Conservation (phyloP, 2,329 filamentous ascomycete genomes). For the Aspergillus thermomutatus region DNA sequence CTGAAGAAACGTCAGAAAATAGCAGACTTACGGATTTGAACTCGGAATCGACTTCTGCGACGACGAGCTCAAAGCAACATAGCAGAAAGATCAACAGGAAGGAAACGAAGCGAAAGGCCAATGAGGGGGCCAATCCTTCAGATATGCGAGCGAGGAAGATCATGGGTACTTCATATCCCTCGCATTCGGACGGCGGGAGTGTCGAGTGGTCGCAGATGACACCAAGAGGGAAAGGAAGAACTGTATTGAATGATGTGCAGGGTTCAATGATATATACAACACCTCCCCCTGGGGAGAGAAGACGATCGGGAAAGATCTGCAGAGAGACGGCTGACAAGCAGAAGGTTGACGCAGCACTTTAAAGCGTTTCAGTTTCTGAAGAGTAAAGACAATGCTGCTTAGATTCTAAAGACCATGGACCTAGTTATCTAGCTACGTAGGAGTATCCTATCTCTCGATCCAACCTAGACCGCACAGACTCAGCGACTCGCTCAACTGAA, state of each 20-base stretch:
- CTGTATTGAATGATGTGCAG: not conserved
- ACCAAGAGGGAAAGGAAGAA: slow-evolving; percentile 1
- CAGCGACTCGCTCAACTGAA: not conserved
- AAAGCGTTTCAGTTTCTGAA: not conserved
- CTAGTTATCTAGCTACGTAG: not conserved
- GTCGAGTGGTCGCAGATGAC: slow-evolving; percentile 1
- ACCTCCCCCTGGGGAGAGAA: not conserved
- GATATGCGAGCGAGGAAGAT: slow-evolving; percentile 14
- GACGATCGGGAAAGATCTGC: not conserved
- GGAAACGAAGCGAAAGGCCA: slow-evolving; percentile 6
- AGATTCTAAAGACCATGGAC: not conserved
- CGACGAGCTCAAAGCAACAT: slow-evolving; percentile 12
- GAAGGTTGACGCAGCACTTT: not conserved
- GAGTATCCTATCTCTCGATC: no score
- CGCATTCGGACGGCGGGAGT: not conserved
- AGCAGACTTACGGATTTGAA: slow-evolving; percentile 35
- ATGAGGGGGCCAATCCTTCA: slow-evolving; percentile 11
- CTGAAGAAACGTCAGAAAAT: not conserved
- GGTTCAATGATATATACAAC: not conserved
- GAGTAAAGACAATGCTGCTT: not conserved
- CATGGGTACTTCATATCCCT: slow-evolving; percentile 28
- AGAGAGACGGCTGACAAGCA: not conserved
- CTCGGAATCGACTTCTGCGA: slow-evolving; percentile 29
- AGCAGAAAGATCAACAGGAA: slow-evolving; percentile 19
- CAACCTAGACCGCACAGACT: no score